Conservation (phyloP, 2,329 filamentous ascomycete genomes). For the Xylaria sp. region DNA sequence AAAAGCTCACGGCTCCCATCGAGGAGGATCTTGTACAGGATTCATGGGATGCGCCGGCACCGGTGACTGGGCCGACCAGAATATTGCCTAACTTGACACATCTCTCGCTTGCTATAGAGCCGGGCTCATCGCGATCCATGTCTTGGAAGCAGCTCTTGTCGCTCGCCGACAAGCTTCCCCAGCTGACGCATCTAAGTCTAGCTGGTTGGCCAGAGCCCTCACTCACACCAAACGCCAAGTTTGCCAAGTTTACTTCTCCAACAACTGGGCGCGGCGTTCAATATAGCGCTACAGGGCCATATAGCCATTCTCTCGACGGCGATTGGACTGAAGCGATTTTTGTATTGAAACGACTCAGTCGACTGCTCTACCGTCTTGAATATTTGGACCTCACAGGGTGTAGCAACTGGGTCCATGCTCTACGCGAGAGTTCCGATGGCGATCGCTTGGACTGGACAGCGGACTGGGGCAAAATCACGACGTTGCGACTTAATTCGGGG, state of each 20-base stretch:
- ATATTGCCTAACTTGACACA: constrained; percentile 56
- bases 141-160: constrained; percentile 56
- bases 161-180: constrained; percentile 47
- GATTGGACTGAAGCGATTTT: constrained; percentile 57
- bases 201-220: constrained; percentile 58
- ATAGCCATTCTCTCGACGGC: constrained; percentile 53
- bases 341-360: constrained; percentile 50
- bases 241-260: constrained; percentile 42
- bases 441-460: constrained; percentile 49
- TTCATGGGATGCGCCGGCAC: constrained; percentile 47
- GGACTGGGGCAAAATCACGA: constrained; percentile 49
- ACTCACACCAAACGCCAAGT: constrained; percentile 50
- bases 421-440: constrained; percentile 39
- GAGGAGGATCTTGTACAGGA: constrained; percentile 38
- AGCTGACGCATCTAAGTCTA: constrained; percentile 55
- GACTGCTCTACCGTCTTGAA: constrained; percentile 51
- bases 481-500: constrained; percentile 42
- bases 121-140: constrained; percentile 32
- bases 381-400: constrained; percentile 59
- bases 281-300: constrained; percentile 51
- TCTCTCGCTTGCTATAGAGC: constrained; percentile 51
- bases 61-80: constrained; percentile 23
- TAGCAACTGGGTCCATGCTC: constrained; percentile 47
- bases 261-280: constrained; percentile 40
- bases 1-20: constrained; percentile 4